Base-by-base conservation (phyloP, 208 protist species). In the Wallacemonas sp. region DNA sequence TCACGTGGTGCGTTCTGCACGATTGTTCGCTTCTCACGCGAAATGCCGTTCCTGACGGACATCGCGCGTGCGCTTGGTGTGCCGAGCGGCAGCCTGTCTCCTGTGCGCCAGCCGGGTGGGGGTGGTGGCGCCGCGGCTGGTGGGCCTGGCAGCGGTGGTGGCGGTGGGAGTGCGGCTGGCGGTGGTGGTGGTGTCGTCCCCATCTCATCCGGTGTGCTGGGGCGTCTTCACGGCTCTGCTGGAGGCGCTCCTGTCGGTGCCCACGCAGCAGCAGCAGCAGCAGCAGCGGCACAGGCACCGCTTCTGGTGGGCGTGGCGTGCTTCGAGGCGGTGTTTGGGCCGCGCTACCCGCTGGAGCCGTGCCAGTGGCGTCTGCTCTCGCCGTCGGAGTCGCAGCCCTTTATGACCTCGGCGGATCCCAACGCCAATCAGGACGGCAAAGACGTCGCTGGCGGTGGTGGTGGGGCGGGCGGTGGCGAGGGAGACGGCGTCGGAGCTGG, bases 261-360 rank as follows among this genome's bases (percentile, higher is more conserved):
- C n/a, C n/a, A n/a, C n/a, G n/a, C n/a, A n/a, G n/a, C n/a, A n/a
- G n/a, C 46, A 30, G 16, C 24, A 39, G 23, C 6, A 61, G 16
- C 12, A 52, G 19, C 8, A 39, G 6, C 57, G 8, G 38, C 57
- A 12, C 30, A 58, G 17, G 32, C 52, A 3, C 52, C 52, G 14
- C 26, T 70, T 30, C 16, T 74, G 2, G 68, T 86, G 9, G 61
- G 52, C 36, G 72, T 58, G 6, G 64, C 61, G 11, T 76, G 67
- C 8, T 32, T 78, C 58, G 70, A 84, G 36, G 78, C 79, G 21
- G 24, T 68, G 24, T 90, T 86, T 58, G 47, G 65, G 1, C 56
- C 66, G 1, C 56, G 61, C 19, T 90, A 90, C 61, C 83, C 80
- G 11, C 60, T 43, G 41, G 70, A 77, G 47, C 72, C 76, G 30